Base-by-base conservation (phyloP, 2,329 filamentous ascomycete species). In the Fusarium sp. region DNA sequence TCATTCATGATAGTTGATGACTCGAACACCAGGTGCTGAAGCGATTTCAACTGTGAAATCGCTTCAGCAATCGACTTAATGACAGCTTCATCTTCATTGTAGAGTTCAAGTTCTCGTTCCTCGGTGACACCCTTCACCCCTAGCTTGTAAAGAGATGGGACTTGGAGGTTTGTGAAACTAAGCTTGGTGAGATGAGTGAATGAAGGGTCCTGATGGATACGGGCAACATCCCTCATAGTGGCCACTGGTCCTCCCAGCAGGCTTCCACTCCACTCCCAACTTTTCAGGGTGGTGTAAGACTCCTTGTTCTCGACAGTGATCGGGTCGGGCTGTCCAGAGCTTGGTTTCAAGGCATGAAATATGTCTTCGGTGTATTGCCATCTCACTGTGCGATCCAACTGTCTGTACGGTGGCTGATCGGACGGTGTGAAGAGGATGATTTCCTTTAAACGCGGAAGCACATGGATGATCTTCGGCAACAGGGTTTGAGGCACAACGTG, bases 1-100 rank as follows among this genome's bases (percentile, higher is more conserved):
- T 88, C 85, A 73, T 91, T 91, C 60, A 93, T 85, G 34, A 92
- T 83, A 4, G 89, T 90, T 42, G 91, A 97, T 9, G 90, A 91
- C 74, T 94, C 89, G 69, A 97, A 89, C 2, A 89, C 83, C 12
- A 97, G 80, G 56, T 89, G 86, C 56, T 85, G 85, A 8, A 98
- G 82, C 3, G 85, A 79, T 1, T 89, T 86, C 10, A 97, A 83
- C 26, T 77, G 71, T 2, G 72, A 71, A 37, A 82, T 78, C 18
- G 80, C 76, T 15, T 70, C 53, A 7, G 75, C 79, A 31, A 80
- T 66, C 18, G 74, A 72, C 23, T 78, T 76, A 30, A 81, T 75
- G 36, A 85, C 79, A 51, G 83, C 81, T 2, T 81, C 79, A 11
- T 85, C 80, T 31, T 82, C 79, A 15, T 78, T 77, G 50, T 83